Evolutionary conservation across 306 rosid species (phyloP).

Genomic region (Parietaria judaica): DNA sequence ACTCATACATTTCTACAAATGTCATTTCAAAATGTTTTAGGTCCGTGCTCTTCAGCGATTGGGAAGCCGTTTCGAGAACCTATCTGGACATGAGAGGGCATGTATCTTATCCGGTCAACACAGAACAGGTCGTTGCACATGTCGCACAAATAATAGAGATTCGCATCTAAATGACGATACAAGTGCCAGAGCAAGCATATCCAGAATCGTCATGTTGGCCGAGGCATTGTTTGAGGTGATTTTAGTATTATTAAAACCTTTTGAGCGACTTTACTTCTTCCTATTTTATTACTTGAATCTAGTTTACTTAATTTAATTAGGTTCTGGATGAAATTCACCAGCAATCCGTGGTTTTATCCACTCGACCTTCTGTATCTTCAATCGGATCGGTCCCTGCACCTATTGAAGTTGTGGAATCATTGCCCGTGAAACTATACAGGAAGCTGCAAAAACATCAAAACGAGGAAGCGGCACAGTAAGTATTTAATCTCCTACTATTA

Average conservation of each 20-base stretch:
- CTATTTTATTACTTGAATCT: constrained; percentile 32
- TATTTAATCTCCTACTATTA: constrained; percentile 2
- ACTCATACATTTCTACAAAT: background rate
- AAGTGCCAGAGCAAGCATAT: constrained; percentile 93
- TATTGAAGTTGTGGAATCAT: constrained; percentile 83
- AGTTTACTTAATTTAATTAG: constrained; percentile 66
- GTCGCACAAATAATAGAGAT: constrained; percentile 50
- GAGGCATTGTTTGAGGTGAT: constrained; percentile 98
- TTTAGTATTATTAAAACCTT: constrained; percentile 15
- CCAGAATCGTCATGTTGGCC: constrained; percentile 96
- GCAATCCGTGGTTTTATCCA: constrained; percentile 93
- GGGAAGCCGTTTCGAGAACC: constrained; percentile 91
- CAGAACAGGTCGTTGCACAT: constrained; percentile 83
- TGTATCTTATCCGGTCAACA: constrained; percentile 90
- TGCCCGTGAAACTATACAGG: constrained; percentile 74
- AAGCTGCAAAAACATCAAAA: constrained; percentile 62
- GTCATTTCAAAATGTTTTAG: constrained; percentile 33
- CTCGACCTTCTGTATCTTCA: constrained; percentile 90
- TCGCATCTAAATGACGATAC: constrained; percentile 53
- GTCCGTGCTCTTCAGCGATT: constrained; percentile 97
- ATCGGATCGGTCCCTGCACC: constrained; percentile 98
- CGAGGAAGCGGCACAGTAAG: constrained; percentile 95
- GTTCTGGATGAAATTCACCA: constrained; percentile 99
- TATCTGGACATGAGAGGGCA: constrained; percentile 91
- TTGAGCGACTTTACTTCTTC: constrained; percentile 14